phyloP scores from a whole-genome alignment of 2,329 filamentous ascomycete genomes.

The Fusarium sp. region DNA sequence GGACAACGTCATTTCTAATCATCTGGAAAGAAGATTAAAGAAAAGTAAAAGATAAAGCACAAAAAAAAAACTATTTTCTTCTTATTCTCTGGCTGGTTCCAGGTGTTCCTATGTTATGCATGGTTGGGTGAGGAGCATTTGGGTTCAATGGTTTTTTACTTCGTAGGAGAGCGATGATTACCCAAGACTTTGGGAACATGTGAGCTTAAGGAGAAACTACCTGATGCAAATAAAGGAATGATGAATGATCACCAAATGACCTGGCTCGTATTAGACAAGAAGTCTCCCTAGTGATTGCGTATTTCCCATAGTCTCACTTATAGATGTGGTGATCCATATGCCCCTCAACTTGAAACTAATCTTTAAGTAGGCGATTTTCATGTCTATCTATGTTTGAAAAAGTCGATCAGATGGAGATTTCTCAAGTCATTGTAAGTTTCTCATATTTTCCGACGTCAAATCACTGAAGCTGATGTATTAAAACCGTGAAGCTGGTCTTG shows the following conservation, averaged over 20 bases:
- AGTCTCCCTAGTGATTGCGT: conserved; percentile 26
- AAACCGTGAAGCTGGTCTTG: conserved; percentile 17
- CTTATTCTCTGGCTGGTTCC: conserved; percentile 52
- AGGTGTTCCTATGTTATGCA: conserved; percentile 49
- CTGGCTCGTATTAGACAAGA: conserved; percentile 30
- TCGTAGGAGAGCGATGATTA: conserved; percentile 50
- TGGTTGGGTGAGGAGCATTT: conserved; percentile 52
- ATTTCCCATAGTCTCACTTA: conserved; percentile 5
- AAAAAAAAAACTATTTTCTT: conserved; percentile 29
- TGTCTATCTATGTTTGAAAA: neutral
- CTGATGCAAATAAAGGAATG: conserved; percentile 47
- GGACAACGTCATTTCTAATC: conserved; percentile 44
- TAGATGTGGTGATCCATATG: conserved; percentile 3
- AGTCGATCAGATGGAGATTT: conserved; percentile 7
- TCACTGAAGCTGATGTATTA: conserved; percentile 13
- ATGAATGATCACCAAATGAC: conserved; percentile 43
- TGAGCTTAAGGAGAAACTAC: conserved; percentile 47
- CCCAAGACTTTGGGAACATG: conserved; percentile 50
- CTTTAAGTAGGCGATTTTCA: neutral
- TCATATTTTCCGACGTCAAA: neutral
- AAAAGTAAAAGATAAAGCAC: conserved; percentile 9
- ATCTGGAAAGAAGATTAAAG: conserved; percentile 23
- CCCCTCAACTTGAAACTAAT: neutral
- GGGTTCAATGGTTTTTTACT: conserved; percentile 48
- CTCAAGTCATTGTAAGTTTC: neutral